Evolutionary conservation across 2,329 filamentous ascomycete genomes (phyloP).

Genomic region (Laburnicola sp.): DNA sequence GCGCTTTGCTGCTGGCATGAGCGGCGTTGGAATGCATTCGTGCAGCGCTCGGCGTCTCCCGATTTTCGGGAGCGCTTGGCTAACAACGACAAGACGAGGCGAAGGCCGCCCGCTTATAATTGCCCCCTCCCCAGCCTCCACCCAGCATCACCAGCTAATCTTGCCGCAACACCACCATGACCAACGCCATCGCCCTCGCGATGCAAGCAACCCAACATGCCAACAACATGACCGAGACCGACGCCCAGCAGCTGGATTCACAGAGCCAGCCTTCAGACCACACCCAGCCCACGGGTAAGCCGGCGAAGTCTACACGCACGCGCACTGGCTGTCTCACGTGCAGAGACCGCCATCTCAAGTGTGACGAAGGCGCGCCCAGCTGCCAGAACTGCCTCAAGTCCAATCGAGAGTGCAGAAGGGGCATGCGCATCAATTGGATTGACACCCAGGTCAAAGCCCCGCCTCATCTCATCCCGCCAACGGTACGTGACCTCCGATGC

Average conservation of each 20-base stretch:
- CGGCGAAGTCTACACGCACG: conserved; percentile 75
- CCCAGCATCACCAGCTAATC: no score
- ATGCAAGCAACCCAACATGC: conserved; percentile 11
- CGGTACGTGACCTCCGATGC: conserved; percentile 6
- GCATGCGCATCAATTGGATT: conserved; percentile 87
- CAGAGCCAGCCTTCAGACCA: neutral
- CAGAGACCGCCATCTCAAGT: conserved; percentile 86
- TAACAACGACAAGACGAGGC: conserved; percentile 7
- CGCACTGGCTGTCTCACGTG: conserved; percentile 91
- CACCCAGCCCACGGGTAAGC: conserved; percentile 21
- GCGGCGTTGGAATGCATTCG: no score
- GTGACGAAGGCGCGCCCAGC: conserved; percentile 71
- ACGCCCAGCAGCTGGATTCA: conserved; percentile 9
- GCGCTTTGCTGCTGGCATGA: no score
- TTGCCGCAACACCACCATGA: conserved; percentile 10
- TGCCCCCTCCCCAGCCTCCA: conserved; percentile 4
- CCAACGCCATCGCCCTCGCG: conserved; percentile 6
- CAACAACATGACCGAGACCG: conserved; percentile 7
- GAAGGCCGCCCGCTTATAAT: conserved; percentile 9
- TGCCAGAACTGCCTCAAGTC: conserved; percentile 87
- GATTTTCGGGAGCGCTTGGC: conserved; percentile 6
- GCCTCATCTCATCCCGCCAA: conserved; percentile 54
- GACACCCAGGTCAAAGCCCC: conserved; percentile 73
- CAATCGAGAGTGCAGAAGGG: conserved; percentile 80
- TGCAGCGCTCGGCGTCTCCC: no score